phyloP scores from a whole-genome alignment of 2,329 filamentous ascomycete genomes.

The Clarireedia homoeocarpa region DNA sequence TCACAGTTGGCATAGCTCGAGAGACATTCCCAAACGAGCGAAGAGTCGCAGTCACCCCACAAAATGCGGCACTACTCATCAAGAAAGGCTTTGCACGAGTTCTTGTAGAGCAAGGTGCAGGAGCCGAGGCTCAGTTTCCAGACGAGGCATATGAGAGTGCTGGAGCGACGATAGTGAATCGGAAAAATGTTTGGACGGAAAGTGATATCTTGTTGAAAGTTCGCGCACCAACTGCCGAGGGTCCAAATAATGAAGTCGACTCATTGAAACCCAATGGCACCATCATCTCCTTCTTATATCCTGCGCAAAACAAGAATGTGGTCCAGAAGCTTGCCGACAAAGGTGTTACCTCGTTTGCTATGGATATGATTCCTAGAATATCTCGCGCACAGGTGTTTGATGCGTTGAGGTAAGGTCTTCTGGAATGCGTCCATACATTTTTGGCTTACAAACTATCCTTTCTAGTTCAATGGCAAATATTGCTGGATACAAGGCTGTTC shows the following conservation, averaged over 20 bases:
- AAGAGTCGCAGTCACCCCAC: constrained; percentile 76
- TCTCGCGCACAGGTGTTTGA: constrained; percentile 85
- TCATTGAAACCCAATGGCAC: constrained; percentile 62
- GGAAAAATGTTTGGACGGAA: constrained; percentile 60
- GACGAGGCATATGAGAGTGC: constrained; percentile 71
- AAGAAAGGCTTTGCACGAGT: constrained; percentile 80
- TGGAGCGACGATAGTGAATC: constrained; percentile 69
- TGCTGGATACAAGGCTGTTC: constrained; percentile 83
- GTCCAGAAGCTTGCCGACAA: constrained; percentile 65
- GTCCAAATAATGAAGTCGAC: constrained; percentile 55
- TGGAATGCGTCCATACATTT: not conserved
- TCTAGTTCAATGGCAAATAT: constrained; percentile 87
- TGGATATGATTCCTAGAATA: constrained; percentile 89
- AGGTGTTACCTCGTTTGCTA: constrained; percentile 72
- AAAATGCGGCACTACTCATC: constrained; percentile 72
- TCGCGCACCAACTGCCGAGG: constrained; percentile 57
- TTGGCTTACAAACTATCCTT: constrained; percentile 1
- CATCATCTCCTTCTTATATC: constrained; percentile 77
- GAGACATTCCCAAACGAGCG: constrained; percentile 75
- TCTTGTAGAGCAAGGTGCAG: constrained; percentile 75
- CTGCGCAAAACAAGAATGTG: constrained; percentile 67
- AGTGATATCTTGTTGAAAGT: constrained; percentile 82
- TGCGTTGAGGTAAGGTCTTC: constrained; percentile 45
- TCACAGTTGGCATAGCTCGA: constrained; percentile 71
- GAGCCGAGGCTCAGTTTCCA: constrained; percentile 65